A percentile compares a stretch with the other conserved stretches of the same genome.
Evolutionary conservation across 2,329 filamentous ascomycete species (phyloP).

Genomic region (Achaetomium macrosporum): DNA sequence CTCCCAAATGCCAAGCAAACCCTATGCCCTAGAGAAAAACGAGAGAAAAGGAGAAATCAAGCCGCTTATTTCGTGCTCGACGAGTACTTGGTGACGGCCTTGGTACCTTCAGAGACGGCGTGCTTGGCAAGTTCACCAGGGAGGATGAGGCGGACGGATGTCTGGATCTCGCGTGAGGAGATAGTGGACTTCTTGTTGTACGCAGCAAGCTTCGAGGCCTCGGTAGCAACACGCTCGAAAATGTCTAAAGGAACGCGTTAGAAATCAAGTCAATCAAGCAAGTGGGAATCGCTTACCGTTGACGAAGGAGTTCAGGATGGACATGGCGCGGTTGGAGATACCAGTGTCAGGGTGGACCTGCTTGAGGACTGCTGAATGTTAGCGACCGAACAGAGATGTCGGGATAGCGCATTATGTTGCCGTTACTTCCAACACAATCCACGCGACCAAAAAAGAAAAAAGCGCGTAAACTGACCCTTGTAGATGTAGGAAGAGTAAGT

Average conservation of each 20-base stretch:
- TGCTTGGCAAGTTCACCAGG: constrained; percentile 99
- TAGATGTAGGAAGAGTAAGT: constrained; percentile 99
- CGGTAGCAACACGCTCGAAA: constrained; percentile 97
- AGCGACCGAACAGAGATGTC: constrained; percentile 2
- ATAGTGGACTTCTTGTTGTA: constrained; percentile 99
- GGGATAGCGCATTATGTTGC: not conserved
- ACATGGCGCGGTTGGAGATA: constrained; percentile 99
- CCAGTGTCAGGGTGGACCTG: constrained; percentile 99
- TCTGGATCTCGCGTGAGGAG: constrained; percentile 98
- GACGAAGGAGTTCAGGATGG: constrained; percentile 99
- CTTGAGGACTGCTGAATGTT: constrained; percentile 72
- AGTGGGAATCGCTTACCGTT: constrained; percentile 62
- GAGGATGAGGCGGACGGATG: constrained; percentile 95
- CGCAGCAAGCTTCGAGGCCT: constrained; percentile 96
- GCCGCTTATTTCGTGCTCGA: constrained; percentile 91
- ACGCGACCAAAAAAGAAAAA: constrained; percentile 7
- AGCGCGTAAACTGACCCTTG: constrained; percentile 66
- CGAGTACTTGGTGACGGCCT: constrained; percentile 99
- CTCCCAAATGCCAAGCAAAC: constrained; percentile 52
- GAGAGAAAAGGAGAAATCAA: constrained; percentile 35
- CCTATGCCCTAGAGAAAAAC: constrained; percentile 51
- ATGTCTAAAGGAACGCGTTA: constrained; percentile 61
- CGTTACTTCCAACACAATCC: not conserved
- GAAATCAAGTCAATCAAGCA: constrained; percentile 9
- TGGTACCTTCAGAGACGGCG: constrained; percentile 98